Base-by-base conservation (phyloP, 2,329 filamentous ascomycete genomes). In the Fonsecaea pedrosoi region DNA sequence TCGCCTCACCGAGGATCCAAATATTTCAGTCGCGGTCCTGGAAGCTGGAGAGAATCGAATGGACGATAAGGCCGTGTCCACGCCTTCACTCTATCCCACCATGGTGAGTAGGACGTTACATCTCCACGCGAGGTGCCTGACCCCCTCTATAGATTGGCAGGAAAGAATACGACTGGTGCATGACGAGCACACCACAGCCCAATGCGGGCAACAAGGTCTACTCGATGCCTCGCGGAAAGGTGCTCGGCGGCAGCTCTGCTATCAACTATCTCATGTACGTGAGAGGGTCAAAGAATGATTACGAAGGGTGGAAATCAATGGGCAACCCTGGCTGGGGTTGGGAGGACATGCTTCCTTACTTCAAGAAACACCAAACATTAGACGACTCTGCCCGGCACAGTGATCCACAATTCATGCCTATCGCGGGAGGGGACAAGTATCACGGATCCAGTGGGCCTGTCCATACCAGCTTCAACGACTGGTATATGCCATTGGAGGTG, bases 21-120 rank as follows among this genome's bases (percentile, higher is more conserved):
- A 75, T 30, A 65, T 82, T 63, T 73, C 74, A 3, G 77, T 86
- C 21, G 78, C 77, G 21, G 79, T 83, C 0, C 71, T 84, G 25
- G 82, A 84, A 72, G 82, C 81, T 15, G 82, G 82, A 34, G 68
- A 71, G n/a, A 74, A 74, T 15, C 70, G 71, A 12, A 66, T 75
- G 25, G 73, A 74, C 12, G 75, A 75, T 7, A 67, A 69, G 12
- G 62, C 64, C 4, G 73, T 77, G 38, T 74, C 73, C 5, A 72
- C 74, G 7, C 75, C 75, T 35, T 59, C 65, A 48, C 57, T 70
- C 5, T 72, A 69, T 53, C 66, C 67, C n/a, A 69, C 68, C 4
- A 42, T 68, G 68, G 66, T 69, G 37, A 40, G 62, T 61, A 21
- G 18, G 15, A 48, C 42, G 8, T 4, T n/a, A 2, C 7, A 8